Base-by-base conservation (phyloP, 176 grass and related monocot genomes). In the Phyllostachys edulis region DNA sequence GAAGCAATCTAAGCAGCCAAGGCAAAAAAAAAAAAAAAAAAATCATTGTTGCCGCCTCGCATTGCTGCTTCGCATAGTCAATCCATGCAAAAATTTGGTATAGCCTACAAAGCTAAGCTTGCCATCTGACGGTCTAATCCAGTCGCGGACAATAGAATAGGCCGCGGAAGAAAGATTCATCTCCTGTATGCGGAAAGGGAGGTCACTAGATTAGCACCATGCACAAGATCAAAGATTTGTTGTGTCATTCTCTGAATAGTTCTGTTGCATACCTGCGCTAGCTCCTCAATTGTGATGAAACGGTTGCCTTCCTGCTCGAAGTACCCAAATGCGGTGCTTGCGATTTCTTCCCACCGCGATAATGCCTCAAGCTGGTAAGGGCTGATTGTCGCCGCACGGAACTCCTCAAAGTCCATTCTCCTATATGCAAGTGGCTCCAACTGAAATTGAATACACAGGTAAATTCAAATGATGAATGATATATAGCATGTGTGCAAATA, bases 1-100 rank as follows among this genome's bases (percentile, higher is more conserved):
- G 60, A 92, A 93, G 47, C 54, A 91, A 90, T 90, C 80, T 82
- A 72, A 78, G 77, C 13, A 88, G 78, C 37, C 67, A 52, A 63
- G 26, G 59, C 63, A 55, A 79, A 80, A 81, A 42, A 85, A 11
- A 60, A 56, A 56, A 55, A 79, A 80, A 81, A 42, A 85, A 11
- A 60, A 56, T 88, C 73, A 94, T 36, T 79, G 86, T 1, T 89
- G 85, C 57, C 91, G 84, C 84, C 93, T 99, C 13, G 78, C 66
- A 14, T 90, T 96, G 81, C 84, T 84, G 57, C 88, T 92, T 32
- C 97, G 90, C 82, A 94, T 85, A 0, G 93, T 99, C 52, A 99
- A 85, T 75, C 97, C 97, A 88, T 99, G 97, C 87, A 99, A 99
- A 91, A 99, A 96, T 80, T 96, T 99, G 84, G 93, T 96, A 76